These are phyloP conservation scores for Fagus sylvatica DNA, from an alignment of 306 rosid genomes.

Conservation along the genomic window DNA sequence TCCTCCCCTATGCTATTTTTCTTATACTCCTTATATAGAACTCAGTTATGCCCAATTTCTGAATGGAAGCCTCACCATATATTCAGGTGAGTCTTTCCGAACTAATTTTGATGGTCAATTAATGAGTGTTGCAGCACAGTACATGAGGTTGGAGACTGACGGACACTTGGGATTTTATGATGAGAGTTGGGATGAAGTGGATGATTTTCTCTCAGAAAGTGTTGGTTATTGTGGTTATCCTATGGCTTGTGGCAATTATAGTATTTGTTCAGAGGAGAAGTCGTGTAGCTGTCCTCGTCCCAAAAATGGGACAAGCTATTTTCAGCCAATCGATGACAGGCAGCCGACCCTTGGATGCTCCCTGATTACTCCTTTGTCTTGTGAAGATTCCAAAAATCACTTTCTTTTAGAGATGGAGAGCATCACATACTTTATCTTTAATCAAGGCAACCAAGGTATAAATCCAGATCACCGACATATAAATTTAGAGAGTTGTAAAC, in stretches of 20 bases:
- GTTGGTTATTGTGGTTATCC: not conserved
- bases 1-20: not conserved
- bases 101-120: too few relatives aligned
- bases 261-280: not conserved
- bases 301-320: not conserved
- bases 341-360: not conserved
- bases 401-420: not conserved
- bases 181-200: not conserved
- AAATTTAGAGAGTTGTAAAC: not conserved
- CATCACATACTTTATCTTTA: too few relatives aligned
- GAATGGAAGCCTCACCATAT: not conserved
- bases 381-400: not conserved
- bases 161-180: not conserved
- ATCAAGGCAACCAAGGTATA: too few relatives aligned
- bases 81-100: too few relatives aligned
- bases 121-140: too few relatives aligned
- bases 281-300: not conserved
- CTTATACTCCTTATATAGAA: too few relatives aligned
- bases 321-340: not conserved
- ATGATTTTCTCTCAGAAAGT: not conserved
- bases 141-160: not conserved
- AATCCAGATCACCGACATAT: too few relatives aligned
- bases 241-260: not conserved
- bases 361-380: conserved; percentile 5
- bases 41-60: too few relatives aligned